These are phyloP conservation scores for Galerina marginata DNA, from an alignment of 768 basidiomycete species.

Conservation along the genomic window DNA sequence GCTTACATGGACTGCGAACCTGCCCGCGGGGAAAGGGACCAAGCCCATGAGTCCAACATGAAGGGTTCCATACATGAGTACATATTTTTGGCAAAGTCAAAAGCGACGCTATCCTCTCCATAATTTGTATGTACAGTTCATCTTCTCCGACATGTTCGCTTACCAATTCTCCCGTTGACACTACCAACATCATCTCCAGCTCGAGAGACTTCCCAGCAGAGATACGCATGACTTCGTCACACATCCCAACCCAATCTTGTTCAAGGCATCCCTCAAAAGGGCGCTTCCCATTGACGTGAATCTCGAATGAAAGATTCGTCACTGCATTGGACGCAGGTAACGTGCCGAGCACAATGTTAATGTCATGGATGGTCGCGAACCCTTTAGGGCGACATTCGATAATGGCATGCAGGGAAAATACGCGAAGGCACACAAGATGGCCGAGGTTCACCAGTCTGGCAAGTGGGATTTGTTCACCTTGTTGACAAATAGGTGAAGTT, in stretches of 20 bases:
- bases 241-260: constrained; percentile 1
- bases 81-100: background rate
- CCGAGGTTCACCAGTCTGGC: background rate
- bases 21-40: background rate
- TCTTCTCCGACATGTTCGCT: background rate
- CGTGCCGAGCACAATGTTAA: background rate
- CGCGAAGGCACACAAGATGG: background rate
- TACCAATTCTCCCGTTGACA: background rate
- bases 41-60: background rate
- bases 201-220: background rate
- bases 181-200: background rate
- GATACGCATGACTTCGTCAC: background rate
- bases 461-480: background rate
- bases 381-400: background rate
- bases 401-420: background rate
- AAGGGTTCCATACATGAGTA: background rate
- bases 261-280: background rate
- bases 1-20: background rate
- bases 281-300: background rate
- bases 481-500: background rate
- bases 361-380: background rate
- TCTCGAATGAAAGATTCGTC: background rate
- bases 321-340: background rate
- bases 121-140: background rate
- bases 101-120: background rate